Evolutionary conservation across 1,284 basidiomycete species (phyloP).

Genomic region (Anthracocystis setariae): DNA sequence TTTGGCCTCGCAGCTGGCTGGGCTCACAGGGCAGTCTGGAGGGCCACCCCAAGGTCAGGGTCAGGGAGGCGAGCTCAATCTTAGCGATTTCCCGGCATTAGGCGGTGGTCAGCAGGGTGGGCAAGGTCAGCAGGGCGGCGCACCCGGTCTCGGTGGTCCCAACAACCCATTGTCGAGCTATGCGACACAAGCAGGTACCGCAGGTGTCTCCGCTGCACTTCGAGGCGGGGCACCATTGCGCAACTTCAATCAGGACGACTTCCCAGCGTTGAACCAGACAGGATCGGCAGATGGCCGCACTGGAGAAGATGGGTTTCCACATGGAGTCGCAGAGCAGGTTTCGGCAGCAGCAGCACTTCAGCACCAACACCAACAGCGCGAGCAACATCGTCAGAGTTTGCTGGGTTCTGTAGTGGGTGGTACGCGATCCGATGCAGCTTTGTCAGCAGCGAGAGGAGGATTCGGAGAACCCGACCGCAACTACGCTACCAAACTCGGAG

Average conservation of each 20-base stretch:
- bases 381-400: conserved; percentile 54
- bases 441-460: conserved; percentile 60
- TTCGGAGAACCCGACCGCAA: conserved; percentile 60
- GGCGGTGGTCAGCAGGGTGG: conserved; percentile 39
- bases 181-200: conserved; percentile 57
- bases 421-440: conserved; percentile 31
- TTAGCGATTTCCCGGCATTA: conserved; percentile 58
- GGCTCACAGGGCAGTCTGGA: conserved; percentile 38
- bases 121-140: conserved; percentile 46
- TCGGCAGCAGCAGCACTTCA: conserved; percentile 61
- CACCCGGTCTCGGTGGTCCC: conserved; percentile 34
- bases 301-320: conserved; percentile 43
- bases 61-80: conserved; percentile 50
- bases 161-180: conserved; percentile 51
- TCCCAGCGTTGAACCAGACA: conserved; percentile 60
- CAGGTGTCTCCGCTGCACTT: conserved; percentile 32
- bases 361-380: conserved; percentile 57
- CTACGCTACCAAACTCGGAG: conserved; percentile 55
- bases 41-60: conserved; percentile 45
- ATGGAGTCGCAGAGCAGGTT: conserved; percentile 55
- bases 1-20: conserved; percentile 43
- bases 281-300: conserved; percentile 31
- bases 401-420: conserved; percentile 45
- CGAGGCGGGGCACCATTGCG: conserved; percentile 43
- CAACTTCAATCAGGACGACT: conserved; percentile 63